These are phyloP conservation scores for Aspergillus sp. DNA, from an alignment of 2,329 filamentous ascomycete species.

Conservation along the genomic window DNA sequence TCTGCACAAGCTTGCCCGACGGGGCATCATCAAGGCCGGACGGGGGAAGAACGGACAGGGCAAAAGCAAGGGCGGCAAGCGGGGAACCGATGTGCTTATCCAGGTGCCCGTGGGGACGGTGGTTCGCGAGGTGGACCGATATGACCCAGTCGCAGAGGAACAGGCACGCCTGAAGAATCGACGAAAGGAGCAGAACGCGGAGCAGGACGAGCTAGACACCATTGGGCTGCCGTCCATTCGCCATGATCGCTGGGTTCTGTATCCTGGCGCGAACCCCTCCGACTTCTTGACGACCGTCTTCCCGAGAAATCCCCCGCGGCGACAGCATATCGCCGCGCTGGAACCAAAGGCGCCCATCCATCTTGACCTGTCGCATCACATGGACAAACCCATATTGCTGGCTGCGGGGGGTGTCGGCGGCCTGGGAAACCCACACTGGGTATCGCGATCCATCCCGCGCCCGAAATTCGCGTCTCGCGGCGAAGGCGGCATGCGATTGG, in stretches of 20 bases:
- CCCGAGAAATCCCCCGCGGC: constrained; percentile 55
- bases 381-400: constrained; percentile 79
- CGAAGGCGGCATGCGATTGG: constrained; percentile 73
- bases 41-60: constrained; percentile 49
- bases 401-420: constrained; percentile 87
- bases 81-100: constrained; percentile 83
- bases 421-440: constrained; percentile 90
- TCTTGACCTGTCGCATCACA: constrained; percentile 72
- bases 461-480: constrained; percentile 89
- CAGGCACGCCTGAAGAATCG: constrained; percentile 32
- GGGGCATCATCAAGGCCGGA: constrained; percentile 58
- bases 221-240: constrained; percentile 42
- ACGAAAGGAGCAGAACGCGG: constrained; percentile 56
- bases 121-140: constrained; percentile 74
- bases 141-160: constrained; percentile 75
- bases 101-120: constrained; percentile 92
- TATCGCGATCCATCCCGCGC: constrained; percentile 68
- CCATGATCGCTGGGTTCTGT: constrained; percentile 79
- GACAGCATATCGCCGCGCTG: constrained; percentile 58
- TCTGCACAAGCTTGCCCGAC: constrained; percentile 82
- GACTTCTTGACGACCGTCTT: constrained; percentile 62
- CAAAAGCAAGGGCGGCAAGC: constrained; percentile 60
- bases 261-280: constrained; percentile 76
- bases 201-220: constrained; percentile 39
- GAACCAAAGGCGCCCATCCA: constrained; percentile 73